Percentiles rank a stretch among this genome's conserved stretches.
Evolutionary conservation across 345 rosid species (phyloP).

Genomic region (Populus euphratica): DNA sequence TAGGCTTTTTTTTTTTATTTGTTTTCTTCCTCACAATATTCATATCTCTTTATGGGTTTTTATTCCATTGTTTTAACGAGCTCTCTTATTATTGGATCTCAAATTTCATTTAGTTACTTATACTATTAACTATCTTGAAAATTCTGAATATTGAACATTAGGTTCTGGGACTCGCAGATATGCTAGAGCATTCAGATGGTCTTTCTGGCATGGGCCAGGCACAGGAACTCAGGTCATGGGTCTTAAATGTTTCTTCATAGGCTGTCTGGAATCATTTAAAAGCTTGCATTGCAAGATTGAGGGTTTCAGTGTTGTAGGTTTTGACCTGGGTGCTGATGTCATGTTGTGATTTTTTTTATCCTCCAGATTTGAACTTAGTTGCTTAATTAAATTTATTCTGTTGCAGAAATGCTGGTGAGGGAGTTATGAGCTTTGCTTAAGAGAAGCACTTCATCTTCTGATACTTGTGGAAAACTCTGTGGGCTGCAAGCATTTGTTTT

Average conservation of each 20-base stretch:
- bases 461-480: constrained; percentile 43
- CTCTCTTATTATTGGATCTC: constrained; percentile 12
- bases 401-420: constrained; percentile 67
- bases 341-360: constrained; percentile 35
- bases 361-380: constrained; percentile 34
- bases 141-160: constrained; percentile 53
- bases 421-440: constrained; percentile 52
- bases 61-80: constrained; percentile 8
- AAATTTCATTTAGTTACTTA: constrained; percentile 29
- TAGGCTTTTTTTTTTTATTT: constrained; percentile 7
- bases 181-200: constrained; percentile 67
- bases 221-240: constrained; percentile 54
- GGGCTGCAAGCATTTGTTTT: constrained; percentile 21
- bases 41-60: constrained; percentile 6
- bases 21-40: neutral
- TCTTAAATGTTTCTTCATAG: constrained; percentile 44
- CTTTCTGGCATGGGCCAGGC: constrained; percentile 69
- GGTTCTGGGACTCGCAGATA: constrained; percentile 78
- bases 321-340: constrained; percentile 43
- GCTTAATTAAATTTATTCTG: constrained; percentile 52
- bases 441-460: constrained; percentile 48
- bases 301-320: constrained; percentile 47
- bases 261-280: constrained; percentile 34
- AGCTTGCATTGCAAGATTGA: constrained; percentile 49
- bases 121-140: constrained; percentile 31